phyloP scores from a whole-genome alignment of 78 protist genomes.

The Neovahlkampfia damariscottae region DNA sequence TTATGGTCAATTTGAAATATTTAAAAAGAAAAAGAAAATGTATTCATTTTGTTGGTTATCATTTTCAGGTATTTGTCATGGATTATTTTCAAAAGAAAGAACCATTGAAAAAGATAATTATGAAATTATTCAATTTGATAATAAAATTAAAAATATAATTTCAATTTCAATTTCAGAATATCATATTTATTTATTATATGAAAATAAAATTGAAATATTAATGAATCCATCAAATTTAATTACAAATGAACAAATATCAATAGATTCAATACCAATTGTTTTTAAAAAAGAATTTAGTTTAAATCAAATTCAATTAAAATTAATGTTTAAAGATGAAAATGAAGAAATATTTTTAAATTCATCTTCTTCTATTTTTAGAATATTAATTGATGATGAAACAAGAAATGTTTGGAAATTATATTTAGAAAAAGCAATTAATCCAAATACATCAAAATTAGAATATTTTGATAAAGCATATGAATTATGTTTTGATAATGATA shows the following conservation, averaged over 20 bases:
- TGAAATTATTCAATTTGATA: neutral
- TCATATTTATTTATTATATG: neutral
- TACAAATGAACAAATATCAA: neutral
- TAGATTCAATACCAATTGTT: too few relatives aligned
- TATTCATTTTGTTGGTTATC: neutral
- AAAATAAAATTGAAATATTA: neutral
- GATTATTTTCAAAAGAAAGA: neutral
- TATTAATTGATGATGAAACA: neutral
- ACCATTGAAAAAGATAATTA: neutral
- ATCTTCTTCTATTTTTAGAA: neutral
- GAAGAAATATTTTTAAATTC: neutral
- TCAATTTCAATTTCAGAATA: conserved; percentile 4
- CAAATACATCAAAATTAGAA: neutral
- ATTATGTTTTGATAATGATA: neutral
- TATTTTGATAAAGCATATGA: neutral
- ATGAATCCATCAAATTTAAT: neutral
- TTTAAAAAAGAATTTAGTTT: too few relatives aligned
- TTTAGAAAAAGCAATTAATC: neutral
- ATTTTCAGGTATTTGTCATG: neutral
- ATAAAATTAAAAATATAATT: neutral
- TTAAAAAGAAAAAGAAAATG: neutral
- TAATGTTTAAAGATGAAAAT: neutral
- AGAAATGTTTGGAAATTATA: conserved; percentile 7
- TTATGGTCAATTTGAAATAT: neutral
- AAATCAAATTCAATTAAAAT: neutral